phyloP scores from a whole-genome alignment of 257 asterid genomes.

The Agastache rugosa region DNA sequence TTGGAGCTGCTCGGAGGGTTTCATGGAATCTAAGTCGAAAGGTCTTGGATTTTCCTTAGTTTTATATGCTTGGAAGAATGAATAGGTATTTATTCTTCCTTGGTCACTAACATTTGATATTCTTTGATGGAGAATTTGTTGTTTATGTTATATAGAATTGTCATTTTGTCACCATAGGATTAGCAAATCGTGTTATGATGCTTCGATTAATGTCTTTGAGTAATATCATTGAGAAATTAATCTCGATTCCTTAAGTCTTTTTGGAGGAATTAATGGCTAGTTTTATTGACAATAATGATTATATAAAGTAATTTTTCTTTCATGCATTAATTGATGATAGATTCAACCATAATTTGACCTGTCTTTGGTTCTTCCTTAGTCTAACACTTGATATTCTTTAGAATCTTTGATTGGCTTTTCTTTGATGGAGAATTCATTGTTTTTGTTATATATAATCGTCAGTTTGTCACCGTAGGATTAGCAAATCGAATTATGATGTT shows the following conservation, averaged over 20 bases:
- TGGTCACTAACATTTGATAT: constrained; percentile 35
- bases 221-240: background rate
- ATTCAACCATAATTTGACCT: background rate
- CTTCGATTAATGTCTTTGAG: constrained; percentile 17
- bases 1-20: constrained; percentile 57
- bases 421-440: background rate
- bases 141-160: background rate
- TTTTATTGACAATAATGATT: background rate
- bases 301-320: background rate
- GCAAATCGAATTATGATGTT: background rate
- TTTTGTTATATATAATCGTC: background rate
- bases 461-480: background rate
- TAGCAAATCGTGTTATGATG: background rate
- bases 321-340: constrained; percentile 3
- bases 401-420: background rate
- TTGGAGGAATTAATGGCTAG: background rate
- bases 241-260: background rate
- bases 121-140: constrained; percentile 1
- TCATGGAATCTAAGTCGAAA: constrained; percentile 47
- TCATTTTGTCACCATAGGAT: background rate
- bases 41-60: constrained; percentile 67
- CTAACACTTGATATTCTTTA: background rate
- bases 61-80: constrained; percentile 87
- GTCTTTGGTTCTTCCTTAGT: background rate
- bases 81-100: constrained; percentile 45